These are phyloP conservation scores for Yarrowia keelungensis DNA, from an alignment of 805 yeast genomes.

Conservation along the genomic window DNA sequence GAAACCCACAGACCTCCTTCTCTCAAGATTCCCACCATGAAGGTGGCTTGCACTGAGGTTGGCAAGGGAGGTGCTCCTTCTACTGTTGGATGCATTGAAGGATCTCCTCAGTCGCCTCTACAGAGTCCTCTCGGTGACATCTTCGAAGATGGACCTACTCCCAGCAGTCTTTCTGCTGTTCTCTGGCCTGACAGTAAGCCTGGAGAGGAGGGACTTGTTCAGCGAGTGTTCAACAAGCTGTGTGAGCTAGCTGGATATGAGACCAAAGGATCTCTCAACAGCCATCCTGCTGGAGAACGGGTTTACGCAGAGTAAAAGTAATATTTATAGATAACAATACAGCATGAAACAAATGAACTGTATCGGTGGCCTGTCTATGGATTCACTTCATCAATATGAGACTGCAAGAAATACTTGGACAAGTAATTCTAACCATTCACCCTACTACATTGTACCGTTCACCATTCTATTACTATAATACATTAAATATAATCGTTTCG, in stretches of 20 bases:
- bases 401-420: too few relatives aligned
- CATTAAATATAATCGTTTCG: constrained; percentile 38
- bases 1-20: constrained; percentile 20
- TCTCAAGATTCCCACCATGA: constrained; percentile 13
- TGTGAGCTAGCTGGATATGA: constrained; percentile 18
- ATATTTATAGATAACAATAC: not conserved
- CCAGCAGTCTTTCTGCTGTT: constrained; percentile 6
- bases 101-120: constrained; percentile 2
- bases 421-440: too few relatives aligned
- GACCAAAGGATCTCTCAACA: not conserved
- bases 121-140: constrained; percentile 25
- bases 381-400: too few relatives aligned
- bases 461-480: constrained; percentile 34
- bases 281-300: not conserved
- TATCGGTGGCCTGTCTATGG: too few relatives aligned
- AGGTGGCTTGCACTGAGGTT: constrained; percentile 14
- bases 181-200: constrained; percentile 25
- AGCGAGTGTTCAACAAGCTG: constrained; percentile 9
- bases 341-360: too few relatives aligned
- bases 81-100: not conserved
- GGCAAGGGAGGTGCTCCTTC: not conserved
- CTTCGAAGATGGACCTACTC: constrained; percentile 21
- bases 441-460: constrained; percentile 1
- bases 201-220: constrained; percentile 13
- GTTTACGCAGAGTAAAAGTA: not conserved